These are phyloP conservation scores for Ambrosia trifida DNA, from an alignment of 129 eudicot genomes.

Conservation along the genomic window DNA sequence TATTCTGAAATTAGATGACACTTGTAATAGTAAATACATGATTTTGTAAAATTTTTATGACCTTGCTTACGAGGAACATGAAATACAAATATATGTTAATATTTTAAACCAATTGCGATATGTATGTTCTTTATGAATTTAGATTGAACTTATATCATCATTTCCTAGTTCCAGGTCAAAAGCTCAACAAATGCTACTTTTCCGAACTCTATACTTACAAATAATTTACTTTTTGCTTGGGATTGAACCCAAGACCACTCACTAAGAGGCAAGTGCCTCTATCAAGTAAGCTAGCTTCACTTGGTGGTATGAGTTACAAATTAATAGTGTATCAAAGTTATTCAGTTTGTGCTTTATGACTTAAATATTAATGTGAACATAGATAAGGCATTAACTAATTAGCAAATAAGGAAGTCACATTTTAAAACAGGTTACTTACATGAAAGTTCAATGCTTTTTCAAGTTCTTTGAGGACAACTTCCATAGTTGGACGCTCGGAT, in stretches of 20 bases:
- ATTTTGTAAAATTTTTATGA: no score
- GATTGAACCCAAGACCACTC: no score
- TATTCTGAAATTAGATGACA: no score
- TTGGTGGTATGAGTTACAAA: neutral
- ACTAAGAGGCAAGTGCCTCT: no score
- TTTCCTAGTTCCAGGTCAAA: neutral
- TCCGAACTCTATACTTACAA: neutral
- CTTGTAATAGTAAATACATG: no score
- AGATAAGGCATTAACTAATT: neutral
- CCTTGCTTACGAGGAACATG: neutral
- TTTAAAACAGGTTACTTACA: neutral
- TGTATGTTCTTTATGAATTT: neutral
- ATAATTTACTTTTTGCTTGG: neutral
- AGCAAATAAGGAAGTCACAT: no score
- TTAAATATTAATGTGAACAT: neutral
- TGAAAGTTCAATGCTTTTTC: slow-evolving; percentile 7
- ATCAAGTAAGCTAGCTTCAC: no score
- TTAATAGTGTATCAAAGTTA: neutral
- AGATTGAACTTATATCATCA: neutral
- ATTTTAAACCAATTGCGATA: neutral
- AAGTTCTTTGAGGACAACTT: slow-evolving; percentile 2
- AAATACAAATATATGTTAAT: neutral
- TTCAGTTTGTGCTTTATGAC: neutral
- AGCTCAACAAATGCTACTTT: neutral
- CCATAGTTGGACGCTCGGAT: neutral